Evolutionary conservation across 2,329 filamentous ascomycete species (phyloP), one percentile per base, ranked within the genome.

Genomic region (Saccharata proteae): DNA sequence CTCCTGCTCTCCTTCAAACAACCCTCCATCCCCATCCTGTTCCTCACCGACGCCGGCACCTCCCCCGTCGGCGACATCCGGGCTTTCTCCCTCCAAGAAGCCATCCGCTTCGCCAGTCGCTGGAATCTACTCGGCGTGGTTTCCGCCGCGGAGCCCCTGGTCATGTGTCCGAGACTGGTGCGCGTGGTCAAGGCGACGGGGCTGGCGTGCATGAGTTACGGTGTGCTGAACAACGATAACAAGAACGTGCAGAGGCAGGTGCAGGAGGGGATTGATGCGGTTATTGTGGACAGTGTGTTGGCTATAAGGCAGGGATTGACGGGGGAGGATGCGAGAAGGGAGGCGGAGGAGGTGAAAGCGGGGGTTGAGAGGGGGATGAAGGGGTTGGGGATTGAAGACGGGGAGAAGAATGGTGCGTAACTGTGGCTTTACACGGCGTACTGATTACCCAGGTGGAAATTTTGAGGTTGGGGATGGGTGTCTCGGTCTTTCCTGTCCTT

Each of bases 41-140:
- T 98, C 61, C 67, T 98, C 23, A 92, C 80, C 0, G 90, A 98
- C 46, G 83, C 85, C 0, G 90, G 88, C 0, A 77, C 74, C n/a
- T 70, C 62, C 12, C 66, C 74, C 1, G 85, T 93, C 3, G 84
- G 84, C 16, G 90, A 98, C 51, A 80, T 96, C 35, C 70, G 90
- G 11, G 88, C 90, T 0, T 85, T 77, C 40, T 93, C 83, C 46
- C 64, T 98, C 21, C 92, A 98, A 55, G 90, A 98, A 58, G 92
- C 88, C 0, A 82, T 98, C 44, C 76, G 88, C 4, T 98, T 98
- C 48, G 88, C 90, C 1, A 84, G 77, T 38, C 74, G 88, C 21
- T 98, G 92, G 92, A 94, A 94, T 44, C 54, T 98, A 30, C 67
- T 96, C 3, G 90, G 90, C 4, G 80, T 98, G 37, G 90, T 98